Conservation (phyloP, 768 basidiomycete species). For the Lactifluus echinatus region DNA sequence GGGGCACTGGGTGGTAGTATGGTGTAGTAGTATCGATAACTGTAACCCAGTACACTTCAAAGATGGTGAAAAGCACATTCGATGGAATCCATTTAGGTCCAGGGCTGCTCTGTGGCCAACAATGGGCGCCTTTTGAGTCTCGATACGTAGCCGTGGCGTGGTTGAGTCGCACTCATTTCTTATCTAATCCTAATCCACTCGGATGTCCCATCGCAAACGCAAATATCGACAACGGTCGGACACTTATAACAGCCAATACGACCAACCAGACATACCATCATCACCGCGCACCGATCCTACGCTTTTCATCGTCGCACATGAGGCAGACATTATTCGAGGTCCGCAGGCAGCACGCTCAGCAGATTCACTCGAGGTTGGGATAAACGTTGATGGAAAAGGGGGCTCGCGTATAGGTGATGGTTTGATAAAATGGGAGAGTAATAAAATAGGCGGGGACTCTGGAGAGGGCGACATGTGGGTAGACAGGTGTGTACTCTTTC, state of each 20-base stretch:
- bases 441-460: not conserved
- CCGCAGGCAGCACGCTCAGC: slow-evolving; percentile 35
- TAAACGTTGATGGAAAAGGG: slow-evolving; percentile 16
- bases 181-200: not conserved
- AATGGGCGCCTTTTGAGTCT: not conserved
- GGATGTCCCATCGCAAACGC: slow-evolving; percentile 20
- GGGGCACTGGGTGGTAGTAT: no score
- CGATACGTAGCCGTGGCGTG: no score
- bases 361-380: slow-evolving; percentile 27
- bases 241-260: not conserved
- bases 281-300: slow-evolving; percentile 14
- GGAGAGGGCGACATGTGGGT: slow-evolving; percentile 46
- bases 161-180: not conserved
- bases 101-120: no score
- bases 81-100: no score
- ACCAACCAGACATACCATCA: not conserved
- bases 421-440: slow-evolving; percentile 25
- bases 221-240: slow-evolving; percentile 15
- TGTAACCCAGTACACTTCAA: no score
- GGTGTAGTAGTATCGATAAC: no score
- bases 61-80: no score
- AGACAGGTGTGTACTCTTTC: slow-evolving; percentile 62
- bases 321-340: slow-evolving; percentile 62
- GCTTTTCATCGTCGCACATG: slow-evolving; percentile 55
- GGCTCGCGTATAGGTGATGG: slow-evolving; percentile 25